Evolutionary conservation across 2,329 filamentous ascomycete species (phyloP).

Genomic region (Apiospora rasikravindrae): DNA sequence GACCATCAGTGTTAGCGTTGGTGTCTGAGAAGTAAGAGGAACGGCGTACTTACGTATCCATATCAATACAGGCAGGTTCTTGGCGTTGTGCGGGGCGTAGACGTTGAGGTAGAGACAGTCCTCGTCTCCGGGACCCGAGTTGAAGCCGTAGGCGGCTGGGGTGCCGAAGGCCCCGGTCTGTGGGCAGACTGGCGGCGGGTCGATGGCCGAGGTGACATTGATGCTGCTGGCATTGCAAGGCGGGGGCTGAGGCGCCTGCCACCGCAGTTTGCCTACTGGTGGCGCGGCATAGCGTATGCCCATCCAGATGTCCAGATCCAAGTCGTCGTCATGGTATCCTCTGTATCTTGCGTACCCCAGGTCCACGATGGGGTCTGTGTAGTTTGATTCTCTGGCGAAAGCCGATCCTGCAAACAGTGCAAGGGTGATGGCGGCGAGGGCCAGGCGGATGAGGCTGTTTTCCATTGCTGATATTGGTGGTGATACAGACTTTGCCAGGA

Average conservation of each 20-base stretch:
- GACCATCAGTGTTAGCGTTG: background rate
- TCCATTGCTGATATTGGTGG: background rate
- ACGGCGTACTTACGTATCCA: conserved; percentile 46
- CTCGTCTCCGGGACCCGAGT: conserved; percentile 36
- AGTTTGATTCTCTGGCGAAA: background rate
- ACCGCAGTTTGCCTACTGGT: conserved; percentile 48
- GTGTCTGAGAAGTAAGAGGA: background rate
- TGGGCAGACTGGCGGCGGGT: conserved; percentile 40
- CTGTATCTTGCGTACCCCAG: conserved; percentile 52
- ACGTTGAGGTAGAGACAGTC: conserved; percentile 57
- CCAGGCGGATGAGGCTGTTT: background rate
- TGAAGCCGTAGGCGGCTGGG: conserved; percentile 34
- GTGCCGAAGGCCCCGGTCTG: conserved; percentile 34
- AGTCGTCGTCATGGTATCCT: conserved; percentile 45
- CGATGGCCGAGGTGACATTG: conserved; percentile 36
- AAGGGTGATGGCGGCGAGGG: background rate
- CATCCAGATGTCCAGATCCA: conserved; percentile 49
- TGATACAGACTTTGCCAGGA: background rate
- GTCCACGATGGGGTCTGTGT: conserved; percentile 39
- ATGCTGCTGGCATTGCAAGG: conserved; percentile 36
- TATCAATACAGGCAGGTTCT: conserved; percentile 49
- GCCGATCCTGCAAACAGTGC: background rate
- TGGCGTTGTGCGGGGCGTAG: conserved; percentile 42
- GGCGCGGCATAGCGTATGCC: conserved; percentile 51
- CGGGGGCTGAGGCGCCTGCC: conserved; percentile 45